Base-by-base conservation (phyloP, 1,284 basidiomycete species). In the Abortiporus biennis region DNA sequence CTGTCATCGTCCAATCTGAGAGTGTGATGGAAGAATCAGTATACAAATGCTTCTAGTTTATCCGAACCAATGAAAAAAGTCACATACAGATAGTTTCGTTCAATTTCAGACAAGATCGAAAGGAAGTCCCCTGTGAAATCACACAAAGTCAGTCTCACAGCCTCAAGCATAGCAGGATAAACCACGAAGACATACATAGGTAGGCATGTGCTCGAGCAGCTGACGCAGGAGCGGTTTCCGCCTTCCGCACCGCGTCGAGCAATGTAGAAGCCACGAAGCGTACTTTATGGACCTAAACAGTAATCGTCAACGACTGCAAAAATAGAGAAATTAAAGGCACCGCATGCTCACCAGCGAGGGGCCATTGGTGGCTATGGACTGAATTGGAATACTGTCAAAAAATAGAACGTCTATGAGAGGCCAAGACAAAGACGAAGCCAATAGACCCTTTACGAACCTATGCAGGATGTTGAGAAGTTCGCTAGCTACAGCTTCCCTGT, bases 331-430 rank as follows among this genome's bases (percentile, higher is more conserved):
- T 29, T 39, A 22, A 6, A 19, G 9, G 24, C 29, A 15, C 42
- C 22, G n/a, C 34, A 31, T 27, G 52, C 74, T 59, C 48, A 83
- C 85, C 65, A 88, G 64, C 46, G 82, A 85, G 3, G 85, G 80
- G 8, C 86, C 87, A 58, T 92, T 93, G 36, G 89, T 90, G 6
- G 90, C 89, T 53, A 92, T 91, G 19, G 85, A 88, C 61, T 91
- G 88, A 46, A 92, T 91, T 5, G 89, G 89, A 52, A 92, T 92
- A 55, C 85, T 89, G 52, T n/a, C 36, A 46, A 50, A 32, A 37
- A 43, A 40, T 36, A 27, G 32, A 30, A 38, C n/a, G 41, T 36
- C 43, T n/a, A n/a, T n/a, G n/a, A n/a, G n/a, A n/a, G 36, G 35
- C 33, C 17, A 23, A 43, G 29, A 11, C 22, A 36, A 22, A 17